Conservation (phyloP, 2,329 filamentous ascomycete genomes). For the Diaporthe caulivora region DNA sequence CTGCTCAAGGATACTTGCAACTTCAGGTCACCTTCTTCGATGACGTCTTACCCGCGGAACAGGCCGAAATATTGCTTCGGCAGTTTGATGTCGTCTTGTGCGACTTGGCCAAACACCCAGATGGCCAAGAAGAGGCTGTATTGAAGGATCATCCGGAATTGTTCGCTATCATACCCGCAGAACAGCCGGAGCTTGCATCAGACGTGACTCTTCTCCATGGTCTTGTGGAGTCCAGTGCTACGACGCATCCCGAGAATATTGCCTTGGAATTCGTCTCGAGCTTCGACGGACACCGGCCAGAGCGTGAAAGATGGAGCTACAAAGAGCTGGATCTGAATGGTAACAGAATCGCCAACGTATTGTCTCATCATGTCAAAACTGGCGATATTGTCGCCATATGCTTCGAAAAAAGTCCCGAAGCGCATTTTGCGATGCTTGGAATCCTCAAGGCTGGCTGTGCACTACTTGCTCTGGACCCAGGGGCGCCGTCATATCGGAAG, state of each 20-base stretch:
- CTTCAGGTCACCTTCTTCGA: conserved; percentile 76
- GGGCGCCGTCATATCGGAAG: conserved; percentile 79
- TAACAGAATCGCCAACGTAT: conserved; percentile 78
- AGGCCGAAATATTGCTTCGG: conserved; percentile 74
- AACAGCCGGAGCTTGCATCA: conserved; percentile 67
- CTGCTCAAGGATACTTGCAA: conserved; percentile 61
- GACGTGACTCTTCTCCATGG: conserved; percentile 77
- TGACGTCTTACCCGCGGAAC: conserved; percentile 74
- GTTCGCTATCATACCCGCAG: conserved; percentile 76
- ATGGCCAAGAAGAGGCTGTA: conserved; percentile 55
- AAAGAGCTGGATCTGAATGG: conserved; percentile 76
- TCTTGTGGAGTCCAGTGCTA: conserved; percentile 77
- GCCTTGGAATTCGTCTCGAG: conserved; percentile 82
- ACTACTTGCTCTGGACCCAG: conserved; percentile 84
- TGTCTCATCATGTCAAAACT: conserved; percentile 62
- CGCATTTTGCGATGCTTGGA: conserved; percentile 84
- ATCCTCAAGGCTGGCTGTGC: conserved; percentile 86
- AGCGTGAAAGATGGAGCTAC: conserved; percentile 78
- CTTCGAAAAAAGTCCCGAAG: conserved; percentile 88
- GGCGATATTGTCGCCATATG: conserved; percentile 80
- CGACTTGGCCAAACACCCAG: conserved; percentile 66
- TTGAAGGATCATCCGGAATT: conserved; percentile 52
- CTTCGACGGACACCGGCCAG: conserved; percentile 59
- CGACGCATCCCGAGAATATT: conserved; percentile 65
- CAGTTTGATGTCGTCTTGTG: conserved; percentile 80